phyloP scores from a whole-genome alignment of 306 rosid species.

The Begonia loranthoides region DNA sequence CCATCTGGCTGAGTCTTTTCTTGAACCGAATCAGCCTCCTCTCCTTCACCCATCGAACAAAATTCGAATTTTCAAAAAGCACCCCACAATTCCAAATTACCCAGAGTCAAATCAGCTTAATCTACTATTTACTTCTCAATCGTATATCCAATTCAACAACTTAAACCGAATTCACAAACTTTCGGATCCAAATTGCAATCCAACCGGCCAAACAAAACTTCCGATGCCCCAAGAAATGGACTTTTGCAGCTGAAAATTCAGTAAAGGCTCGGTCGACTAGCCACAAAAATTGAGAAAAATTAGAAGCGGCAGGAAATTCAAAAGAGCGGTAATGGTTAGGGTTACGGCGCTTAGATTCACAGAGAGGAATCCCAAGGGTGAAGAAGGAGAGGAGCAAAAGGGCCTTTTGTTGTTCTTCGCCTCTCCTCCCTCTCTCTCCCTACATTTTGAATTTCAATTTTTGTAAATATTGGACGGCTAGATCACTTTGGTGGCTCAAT shows the following conservation, averaged over 20 bases:
- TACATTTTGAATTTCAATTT: constrained; percentile 94
- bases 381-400: constrained; percentile 20
- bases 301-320: neutral
- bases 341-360: constrained; percentile 14
- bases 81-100: constrained; percentile 14
- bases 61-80: constrained; percentile 17
- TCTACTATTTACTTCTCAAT: constrained; percentile 16
- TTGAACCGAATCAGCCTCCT: constrained; percentile 39
- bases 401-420: constrained; percentile 33
- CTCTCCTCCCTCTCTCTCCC: constrained; percentile 86
- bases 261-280: constrained; percentile 19
- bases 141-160: constrained; percentile 4
- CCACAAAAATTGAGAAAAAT: neutral
- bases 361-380: constrained; percentile 13
- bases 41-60: constrained; percentile 73
- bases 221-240: constrained; percentile 3
- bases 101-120: constrained; percentile 6
- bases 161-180: constrained; percentile 26
- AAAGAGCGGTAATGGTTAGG: constrained; percentile 12
- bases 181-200: constrained; percentile 40
- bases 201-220: constrained; percentile 8
- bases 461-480: constrained; percentile 49
- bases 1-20: constrained; percentile 40
- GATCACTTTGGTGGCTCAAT: constrained; percentile 21
- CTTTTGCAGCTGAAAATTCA: constrained; percentile 30